Evolutionary conservation across 306 rosid genomes (phyloP).

Genomic region (Cucurbita maxima): DNA sequence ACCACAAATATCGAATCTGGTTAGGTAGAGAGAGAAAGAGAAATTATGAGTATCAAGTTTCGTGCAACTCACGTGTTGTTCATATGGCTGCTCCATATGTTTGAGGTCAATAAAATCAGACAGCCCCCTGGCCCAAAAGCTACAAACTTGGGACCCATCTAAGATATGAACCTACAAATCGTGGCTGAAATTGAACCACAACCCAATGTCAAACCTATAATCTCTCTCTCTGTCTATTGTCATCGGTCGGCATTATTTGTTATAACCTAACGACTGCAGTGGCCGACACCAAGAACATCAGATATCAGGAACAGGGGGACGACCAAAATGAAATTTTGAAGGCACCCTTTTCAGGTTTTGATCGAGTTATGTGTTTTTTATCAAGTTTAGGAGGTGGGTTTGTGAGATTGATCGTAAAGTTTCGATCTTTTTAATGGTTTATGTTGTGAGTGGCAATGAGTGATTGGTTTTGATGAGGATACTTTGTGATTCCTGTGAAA

Average conservation of each 20-base stretch:
- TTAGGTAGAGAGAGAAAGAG: too few species aligned
- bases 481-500: conserved; percentile 95
- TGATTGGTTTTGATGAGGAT: conserved; percentile 64
- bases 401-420: not conserved
- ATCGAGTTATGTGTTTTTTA: not conserved
- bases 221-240: not conserved
- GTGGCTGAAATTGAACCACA: not conserved
- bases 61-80: too few species aligned
- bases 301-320: not conserved
- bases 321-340: not conserved
- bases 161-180: too few species aligned
- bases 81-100: too few species aligned
- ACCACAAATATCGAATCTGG: too few species aligned
- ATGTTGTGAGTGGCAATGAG: conserved; percentile 45
- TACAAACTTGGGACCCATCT: too few species aligned
- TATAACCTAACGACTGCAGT: not conserved
- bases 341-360: not conserved
- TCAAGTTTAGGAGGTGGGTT: not conserved
- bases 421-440: conserved; percentile 10
- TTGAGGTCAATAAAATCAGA: too few species aligned
- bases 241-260: not conserved
- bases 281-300: conserved; percentile 5
- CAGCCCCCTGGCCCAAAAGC: too few species aligned
- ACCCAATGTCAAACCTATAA: not conserved
- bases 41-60: too few species aligned